Conservation (phyloP, 108 stramenopile species). For the Fragilariopsis cylindrus region DNA sequence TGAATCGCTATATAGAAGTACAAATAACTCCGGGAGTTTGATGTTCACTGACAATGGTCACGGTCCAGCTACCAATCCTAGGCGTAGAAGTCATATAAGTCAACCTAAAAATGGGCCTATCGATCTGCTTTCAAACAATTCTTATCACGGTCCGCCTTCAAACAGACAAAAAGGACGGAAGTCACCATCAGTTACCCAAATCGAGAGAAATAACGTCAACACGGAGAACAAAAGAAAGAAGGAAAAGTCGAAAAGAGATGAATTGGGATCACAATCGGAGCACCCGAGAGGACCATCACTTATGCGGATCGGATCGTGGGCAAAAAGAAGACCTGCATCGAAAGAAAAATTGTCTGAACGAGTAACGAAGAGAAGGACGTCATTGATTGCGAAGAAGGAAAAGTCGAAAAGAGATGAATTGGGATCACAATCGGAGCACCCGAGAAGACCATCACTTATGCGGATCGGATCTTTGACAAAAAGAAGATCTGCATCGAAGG, state of each 20-base stretch:
- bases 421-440: not conserved
- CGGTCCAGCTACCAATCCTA: too few species aligned
- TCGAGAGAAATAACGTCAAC: too few species aligned
- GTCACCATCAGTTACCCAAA: not conserved
- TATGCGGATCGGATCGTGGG: not conserved
- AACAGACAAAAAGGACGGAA: not conserved
- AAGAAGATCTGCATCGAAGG: not conserved
- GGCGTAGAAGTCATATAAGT: too few species aligned
- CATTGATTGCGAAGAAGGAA: not conserved
- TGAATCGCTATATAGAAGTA: too few species aligned
- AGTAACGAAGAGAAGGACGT: not conserved
- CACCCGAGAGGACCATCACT: not conserved
- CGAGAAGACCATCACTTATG: not conserved
- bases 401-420: not conserved
- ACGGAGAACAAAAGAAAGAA: too few species aligned
- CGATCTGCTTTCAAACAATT: too few species aligned
- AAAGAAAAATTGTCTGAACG: not conserved
- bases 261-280: too few species aligned
- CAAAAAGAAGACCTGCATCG: not conserved
- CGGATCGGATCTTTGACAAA: not conserved
- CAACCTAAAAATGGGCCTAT: too few species aligned
- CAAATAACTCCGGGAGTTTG: not conserved
- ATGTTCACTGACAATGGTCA: not conserved
- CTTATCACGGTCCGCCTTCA: not conserved
- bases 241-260: too few species aligned